Evolutionary conservation across 805 yeast species (phyloP), one percentile per base, ranked within the genome.

Genomic region (Ascoidea rubescens): DNA sequence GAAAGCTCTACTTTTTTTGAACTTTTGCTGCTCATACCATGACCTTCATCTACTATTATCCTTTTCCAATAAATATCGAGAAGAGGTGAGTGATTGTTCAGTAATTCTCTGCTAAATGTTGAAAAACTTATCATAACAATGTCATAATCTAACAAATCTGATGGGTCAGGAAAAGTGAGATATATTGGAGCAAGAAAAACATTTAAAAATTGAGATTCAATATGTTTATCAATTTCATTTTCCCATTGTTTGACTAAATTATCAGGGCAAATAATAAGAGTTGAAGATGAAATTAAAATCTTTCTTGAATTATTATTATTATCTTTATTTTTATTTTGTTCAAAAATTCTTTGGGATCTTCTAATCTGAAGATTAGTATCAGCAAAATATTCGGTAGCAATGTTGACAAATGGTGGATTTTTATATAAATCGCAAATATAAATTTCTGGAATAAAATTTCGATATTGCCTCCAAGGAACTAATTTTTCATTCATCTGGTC

Each of bases 1-100:
- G 85, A 79, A 42, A 78, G 60, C 6, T 64, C 59, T 5, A 77
- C 80, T 0, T 77, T 71, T 50, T 75, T 68, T 0, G 85, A 71
- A 1, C 71, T 62, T 52, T 72, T 73, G 5, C 82, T 71, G 54
- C 70, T 72, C 75, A 82, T 72, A 31, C 80, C 72, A 61, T 83
- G 89, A 0, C 89, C 89, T 62, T 83, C 90, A 62, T 83, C 90
- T n/a, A 84, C 77, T 16, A 84, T 80, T 33, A 83, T 65, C 28
- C 89, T 60, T 59, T 83, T 83, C 88, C 89, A 83, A 56, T 73
- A 78, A 0, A 82, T 62, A 10, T 62, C 58, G 44, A 64, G 61
- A 8, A 83, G 59, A 1, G 72, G 65, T 3, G 71, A 70, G 4
- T 65, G 64, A 2, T 58, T 54, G 1, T 57, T 54, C 45, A 65